Conservation (phyloP, 352 stramenopile genomes). For the Phytophthora agathidicida region DNA sequence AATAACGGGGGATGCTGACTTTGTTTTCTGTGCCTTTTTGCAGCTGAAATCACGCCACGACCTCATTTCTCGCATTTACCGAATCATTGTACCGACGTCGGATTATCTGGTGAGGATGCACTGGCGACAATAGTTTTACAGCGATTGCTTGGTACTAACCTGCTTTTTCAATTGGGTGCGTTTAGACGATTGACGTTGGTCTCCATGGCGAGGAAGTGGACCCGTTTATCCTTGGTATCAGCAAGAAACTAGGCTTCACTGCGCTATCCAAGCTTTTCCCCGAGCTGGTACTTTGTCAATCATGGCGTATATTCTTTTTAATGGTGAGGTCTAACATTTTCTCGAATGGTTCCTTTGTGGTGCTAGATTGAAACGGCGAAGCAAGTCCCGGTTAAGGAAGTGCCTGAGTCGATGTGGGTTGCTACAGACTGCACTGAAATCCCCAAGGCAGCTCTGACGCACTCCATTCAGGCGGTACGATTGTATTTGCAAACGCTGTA, state of each 20-base stretch:
- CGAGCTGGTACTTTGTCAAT: slow-evolving; percentile 50
- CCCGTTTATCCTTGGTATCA: slow-evolving; percentile 72
- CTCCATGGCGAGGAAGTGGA: slow-evolving; percentile 65
- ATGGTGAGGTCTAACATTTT: neutral
- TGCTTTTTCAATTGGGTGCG: slow-evolving; percentile 1
- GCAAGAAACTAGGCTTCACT: slow-evolving; percentile 79
- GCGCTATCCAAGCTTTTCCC: slow-evolving; percentile 72
- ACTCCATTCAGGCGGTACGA: slow-evolving; percentile 50
- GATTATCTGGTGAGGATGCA: slow-evolving; percentile 54
- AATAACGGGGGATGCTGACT: neutral
- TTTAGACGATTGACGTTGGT: slow-evolving; percentile 73
- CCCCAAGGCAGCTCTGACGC: slow-evolving; percentile 60
- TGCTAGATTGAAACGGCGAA: slow-evolving; percentile 70
- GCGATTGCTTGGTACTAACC: slow-evolving; percentile 1
- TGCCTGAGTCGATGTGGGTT: slow-evolving; percentile 71
- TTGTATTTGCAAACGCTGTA: slow-evolving; percentile 2
- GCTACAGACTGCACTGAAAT: slow-evolving; percentile 69
- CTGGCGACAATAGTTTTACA: neutral
- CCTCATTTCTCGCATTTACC: slow-evolving; percentile 62
- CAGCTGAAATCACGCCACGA: slow-evolving; percentile 67
- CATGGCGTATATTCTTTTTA: neutral
- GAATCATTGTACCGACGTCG: slow-evolving; percentile 45
- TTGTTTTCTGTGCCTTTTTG: neutral
- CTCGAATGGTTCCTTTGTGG: neutral
- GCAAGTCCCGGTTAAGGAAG: slow-evolving; percentile 55